Conservation (phyloP, 768 basidiomycete genomes). For the Trametes cinnabarina region DNA sequence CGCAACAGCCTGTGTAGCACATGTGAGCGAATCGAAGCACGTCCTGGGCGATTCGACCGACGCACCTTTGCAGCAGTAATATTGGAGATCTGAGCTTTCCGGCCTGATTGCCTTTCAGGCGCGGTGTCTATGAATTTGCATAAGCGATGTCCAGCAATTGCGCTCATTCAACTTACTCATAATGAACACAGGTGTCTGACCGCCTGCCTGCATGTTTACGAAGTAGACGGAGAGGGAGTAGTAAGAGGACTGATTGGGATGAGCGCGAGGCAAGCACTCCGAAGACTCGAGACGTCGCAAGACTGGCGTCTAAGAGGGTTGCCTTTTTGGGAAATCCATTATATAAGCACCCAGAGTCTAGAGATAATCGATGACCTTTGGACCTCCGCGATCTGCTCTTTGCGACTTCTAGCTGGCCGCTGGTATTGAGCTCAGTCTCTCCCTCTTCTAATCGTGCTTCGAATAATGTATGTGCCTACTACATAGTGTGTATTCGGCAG, state of each 20-base stretch:
- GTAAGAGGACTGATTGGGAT: neutral
- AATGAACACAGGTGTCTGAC: conserved; percentile 79
- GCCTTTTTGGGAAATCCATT: neutral
- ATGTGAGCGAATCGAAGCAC: neutral
- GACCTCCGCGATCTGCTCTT: too few relatives aligned
- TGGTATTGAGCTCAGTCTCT: too few relatives aligned
- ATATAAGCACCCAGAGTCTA: too few relatives aligned
- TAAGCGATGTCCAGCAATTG: conserved; percentile 1
- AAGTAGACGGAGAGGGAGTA: neutral
- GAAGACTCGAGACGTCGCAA: conserved; percentile 8
- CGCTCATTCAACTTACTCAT: conserved; percentile 54
- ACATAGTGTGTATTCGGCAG: too few relatives aligned
- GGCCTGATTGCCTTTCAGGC: conserved; percentile 89
- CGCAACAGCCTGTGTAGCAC: conserved; percentile 75
- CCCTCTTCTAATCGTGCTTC: too few relatives aligned
- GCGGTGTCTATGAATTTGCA: conserved; percentile 66
- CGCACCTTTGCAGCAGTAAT: conserved; percentile 94
- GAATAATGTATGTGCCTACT: too few relatives aligned
- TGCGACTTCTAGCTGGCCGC: too few relatives aligned
- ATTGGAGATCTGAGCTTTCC: conserved; percentile 95
- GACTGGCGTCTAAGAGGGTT: neutral
- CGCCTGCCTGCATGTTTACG: conserved; percentile 33
- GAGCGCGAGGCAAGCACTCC: conserved; percentile 6
- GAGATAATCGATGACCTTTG: too few relatives aligned
- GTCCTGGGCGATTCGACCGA: neutral